A percentile compares a stretch with the other conserved stretches of the same genome.
These are phyloP conservation scores for Zygotorulaspora florentina DNA, from an alignment of 805 yeast genomes.

Conservation along the genomic window DNA sequence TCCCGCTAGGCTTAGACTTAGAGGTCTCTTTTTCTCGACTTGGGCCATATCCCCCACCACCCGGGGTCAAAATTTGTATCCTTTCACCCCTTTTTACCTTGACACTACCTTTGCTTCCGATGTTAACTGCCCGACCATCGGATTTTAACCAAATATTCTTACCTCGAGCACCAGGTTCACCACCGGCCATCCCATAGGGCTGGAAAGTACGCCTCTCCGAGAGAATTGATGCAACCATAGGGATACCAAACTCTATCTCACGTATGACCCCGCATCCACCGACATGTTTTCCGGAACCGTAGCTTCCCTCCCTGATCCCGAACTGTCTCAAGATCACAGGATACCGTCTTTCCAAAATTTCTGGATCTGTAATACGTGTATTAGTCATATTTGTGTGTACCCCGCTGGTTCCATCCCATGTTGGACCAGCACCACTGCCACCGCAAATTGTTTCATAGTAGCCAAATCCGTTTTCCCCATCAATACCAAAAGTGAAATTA, in stretches of 20 bases:
- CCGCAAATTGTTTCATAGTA: constrained; percentile 94
- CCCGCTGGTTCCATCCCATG: constrained; percentile 83
- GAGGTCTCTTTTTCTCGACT: background rate
- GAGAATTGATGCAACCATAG: constrained; percentile 70
- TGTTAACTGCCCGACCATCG: constrained; percentile 38
- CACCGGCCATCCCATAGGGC: constrained; percentile 86
- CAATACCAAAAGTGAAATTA: constrained; percentile 85
- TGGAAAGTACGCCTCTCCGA: constrained; percentile 81
- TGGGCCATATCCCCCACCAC: constrained; percentile 78
- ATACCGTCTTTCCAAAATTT: constrained; percentile 79
- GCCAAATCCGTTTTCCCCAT: constrained; percentile 72
- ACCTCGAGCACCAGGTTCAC: constrained; percentile 71
- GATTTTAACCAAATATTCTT: constrained; percentile 49
- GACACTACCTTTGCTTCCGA: constrained; percentile 72
- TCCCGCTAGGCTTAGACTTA: background rate
- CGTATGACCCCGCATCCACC: constrained; percentile 89
- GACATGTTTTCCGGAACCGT: constrained; percentile 64
- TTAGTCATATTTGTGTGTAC: constrained; percentile 93
- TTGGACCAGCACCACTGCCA: constrained; percentile 82
- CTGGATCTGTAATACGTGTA: constrained; percentile 88
- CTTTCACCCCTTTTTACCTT: constrained; percentile 60
- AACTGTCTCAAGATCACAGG: constrained; percentile 76
- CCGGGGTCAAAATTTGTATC: constrained; percentile 66
- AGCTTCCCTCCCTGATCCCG: constrained; percentile 66
- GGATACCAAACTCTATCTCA: constrained; percentile 72